These are phyloP conservation scores for Phytopythium kandeliae DNA, from an alignment of 352 stramenopile genomes.

Conservation along the genomic window DNA sequence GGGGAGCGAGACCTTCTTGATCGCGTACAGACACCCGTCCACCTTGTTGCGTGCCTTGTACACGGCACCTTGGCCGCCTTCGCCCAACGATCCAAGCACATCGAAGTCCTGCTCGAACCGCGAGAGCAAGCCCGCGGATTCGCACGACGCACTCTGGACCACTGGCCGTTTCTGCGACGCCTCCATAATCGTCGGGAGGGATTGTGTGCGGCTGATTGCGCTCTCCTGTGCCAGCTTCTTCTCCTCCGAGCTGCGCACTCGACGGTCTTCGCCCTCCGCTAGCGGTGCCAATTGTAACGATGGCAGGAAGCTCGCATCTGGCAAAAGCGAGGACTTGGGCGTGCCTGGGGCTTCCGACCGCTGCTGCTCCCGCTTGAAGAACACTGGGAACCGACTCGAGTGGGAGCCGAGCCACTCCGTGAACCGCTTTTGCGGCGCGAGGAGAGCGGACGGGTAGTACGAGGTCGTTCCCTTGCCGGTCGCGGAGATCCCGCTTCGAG, in stretches of 20 bases:
- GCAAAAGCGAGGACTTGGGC: neutral
- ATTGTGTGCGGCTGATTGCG: slow-evolving; percentile 1
- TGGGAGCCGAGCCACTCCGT: slow-evolving; percentile 44
- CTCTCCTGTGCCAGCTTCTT: slow-evolving; percentile 12
- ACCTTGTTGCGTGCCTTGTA: slow-evolving; percentile 72
- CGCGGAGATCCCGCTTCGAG: slow-evolving; percentile 15
- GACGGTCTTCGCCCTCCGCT: slow-evolving; percentile 13
- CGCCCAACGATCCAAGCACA: slow-evolving; percentile 45
- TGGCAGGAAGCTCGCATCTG: neutral
- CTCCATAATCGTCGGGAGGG: slow-evolving; percentile 4
- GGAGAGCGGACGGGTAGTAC: slow-evolving; percentile 29
- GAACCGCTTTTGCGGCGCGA: slow-evolving; percentile 38
- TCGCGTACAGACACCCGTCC: slow-evolving; percentile 64
- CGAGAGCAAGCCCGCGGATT: slow-evolving; percentile 16
- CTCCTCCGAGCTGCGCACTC: slow-evolving; percentile 12
- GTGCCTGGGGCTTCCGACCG: slow-evolving; percentile 6
- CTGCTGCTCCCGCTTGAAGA: slow-evolving; percentile 29
- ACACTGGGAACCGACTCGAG: slow-evolving; percentile 21
- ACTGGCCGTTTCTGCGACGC: neutral
- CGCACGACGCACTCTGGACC: slow-evolving; percentile 3
- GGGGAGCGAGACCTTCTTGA: slow-evolving; percentile 71
- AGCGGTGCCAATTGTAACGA: slow-evolving; percentile 1
- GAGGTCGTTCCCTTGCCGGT: slow-evolving; percentile 4
- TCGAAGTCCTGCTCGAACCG: slow-evolving; percentile 78
- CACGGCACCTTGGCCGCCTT: slow-evolving; percentile 69